Base-by-base conservation (phyloP, 202 grass and related monocot genomes). In the Panicum virgatum region DNA sequence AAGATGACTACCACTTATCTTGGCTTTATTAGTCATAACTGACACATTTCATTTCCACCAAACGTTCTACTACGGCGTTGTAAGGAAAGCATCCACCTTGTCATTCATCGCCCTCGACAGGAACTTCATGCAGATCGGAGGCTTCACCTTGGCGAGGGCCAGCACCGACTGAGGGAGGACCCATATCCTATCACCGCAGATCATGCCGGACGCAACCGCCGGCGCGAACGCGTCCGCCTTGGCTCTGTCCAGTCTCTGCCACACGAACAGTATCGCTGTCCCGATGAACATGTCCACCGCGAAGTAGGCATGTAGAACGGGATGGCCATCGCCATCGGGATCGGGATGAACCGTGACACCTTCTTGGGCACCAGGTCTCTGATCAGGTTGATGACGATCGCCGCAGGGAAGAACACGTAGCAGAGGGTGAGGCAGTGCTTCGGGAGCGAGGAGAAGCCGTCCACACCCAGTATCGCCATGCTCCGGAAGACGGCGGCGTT, bases 91-190 rank as follows among this genome's bases (percentile, higher is more conserved):
- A 19, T 91, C 86, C 62, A 91, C 89, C 78, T 78, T 81, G 67
- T 66, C 84, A 76, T 91, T 87, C 71, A 84, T 9, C 9, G 77
- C 6, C 29, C 86, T 76, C 15, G 94, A 94, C 52, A 97, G 70
- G 63, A 97, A 94, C 85, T 89, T 97, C 94, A 97, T 97, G 82
- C 94, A 97, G 47, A 97, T 92, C 0, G 94, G 94, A 22, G 91
- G 91, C 2, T 88, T 88, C 50, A 94, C 78, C 47, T 90, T 94
- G 29, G 85, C 87, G 13, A 97, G 85, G 52, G 94, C 78, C 30
- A 97, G 82, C 73, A 97, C 5, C 19, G 94, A 89, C 78, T 94
- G 89, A 22, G 91, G 91, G 51, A 97, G 72, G 43, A 92, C 80
- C 94, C 94, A 97, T 8, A 97, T 77, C 14, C 94, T 91, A 8